Evolutionary conservation across 2,329 filamentous ascomycete species (phyloP), one percentile per base, ranked within the genome.

Genomic region (Colletotrichum spinosum): DNA sequence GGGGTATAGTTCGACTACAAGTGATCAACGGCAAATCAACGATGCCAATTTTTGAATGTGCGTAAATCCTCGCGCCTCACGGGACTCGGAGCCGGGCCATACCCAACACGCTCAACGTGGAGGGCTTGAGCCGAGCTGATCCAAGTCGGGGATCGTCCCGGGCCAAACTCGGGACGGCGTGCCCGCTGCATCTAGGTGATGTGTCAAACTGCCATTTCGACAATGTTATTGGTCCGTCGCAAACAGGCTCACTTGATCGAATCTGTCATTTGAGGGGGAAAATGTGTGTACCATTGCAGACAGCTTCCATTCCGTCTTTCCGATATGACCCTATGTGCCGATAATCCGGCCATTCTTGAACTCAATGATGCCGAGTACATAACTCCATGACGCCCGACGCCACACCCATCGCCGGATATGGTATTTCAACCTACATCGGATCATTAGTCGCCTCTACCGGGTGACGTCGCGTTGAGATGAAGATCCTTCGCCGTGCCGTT

Each of bases 361-460:
- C 25, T 63, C 52, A 52, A 54, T n/a, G 38, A 55, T 12, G 34
- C 53, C 33, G 13, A 44, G 49, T 42, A 52, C 46, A 50, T 34
- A 34, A 57, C 58, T 63, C 63, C 63, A 62, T 15, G 41, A 62
- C 52, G 52, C 63, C 59, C 59, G 33, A 66, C 48, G 52, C 58
- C 46, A 53, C 48, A 42, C 33, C 11, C 53, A 12, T 48, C 35
- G 51, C 58, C 63, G 52, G 53, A 66, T 39, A 33, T 49, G 48
- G 48, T 63, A 57, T 57, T 6, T 60, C 57, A 60, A 51, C 39
- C 46, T 53, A 62, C 53, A 44, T 49, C 48, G 13, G 35, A 13
- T 38, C 48, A 44, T 57, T 41, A 41, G n/a, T 49, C 53, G 17
- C 52, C 48, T 49, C 52, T 46, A 25, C 42, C 34, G 49, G 10